Base-by-base conservation (phyloP, 768 basidiomycete genomes). In the Neoboletus brunneissimus region DNA sequence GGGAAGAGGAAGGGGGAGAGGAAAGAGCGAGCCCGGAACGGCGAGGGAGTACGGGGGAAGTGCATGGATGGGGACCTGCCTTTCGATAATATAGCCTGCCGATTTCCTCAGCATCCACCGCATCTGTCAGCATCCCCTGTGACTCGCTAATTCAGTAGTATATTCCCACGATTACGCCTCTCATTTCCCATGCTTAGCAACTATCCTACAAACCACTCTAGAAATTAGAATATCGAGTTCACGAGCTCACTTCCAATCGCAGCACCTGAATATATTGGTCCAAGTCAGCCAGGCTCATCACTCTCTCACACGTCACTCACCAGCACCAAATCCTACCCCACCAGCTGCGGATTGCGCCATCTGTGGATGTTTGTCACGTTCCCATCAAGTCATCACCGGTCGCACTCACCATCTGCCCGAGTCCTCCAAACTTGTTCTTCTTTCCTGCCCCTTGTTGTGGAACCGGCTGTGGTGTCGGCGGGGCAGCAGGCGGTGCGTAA, bases 241-340 rank as follows among this genome's bases (percentile, higher is more conserved):
- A 83, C 68, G 25, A 82, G 64, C 15, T 72, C 78, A 48, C 75
- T 70, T 27, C 76, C 76, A 44, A 81, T 60, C 22, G 77, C 77
- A 58, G 76, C 75, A 37, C 81, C 81, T 81, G 54, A 11, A 10
- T 8, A 3, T 5, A 29, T n/a, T n/a, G n/a, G n/a, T 42, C 31
- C 8, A 4, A 40, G 7, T 58, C 44, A 63, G 58, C 44, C 18
- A 9, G 9, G 6, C 10, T 11, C 35, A 9, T n/a, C 22, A 15
- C 10, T n/a, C 5, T 2, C n/a, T 0, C 7, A 20, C 27, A 1
- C 0, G 0, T 2, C 15, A 66, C 75, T 61, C 22, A 73, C 77
- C 76, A 51, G 76, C 78, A 20, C 80, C 80, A 49, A 81, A 81
- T 1, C 81, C 81, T 3, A 74, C 69, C 35, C 81, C 82, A 18